Conservation (phyloP, 768 basidiomycete genomes). For the Podaxis mareebaensis region DNA sequence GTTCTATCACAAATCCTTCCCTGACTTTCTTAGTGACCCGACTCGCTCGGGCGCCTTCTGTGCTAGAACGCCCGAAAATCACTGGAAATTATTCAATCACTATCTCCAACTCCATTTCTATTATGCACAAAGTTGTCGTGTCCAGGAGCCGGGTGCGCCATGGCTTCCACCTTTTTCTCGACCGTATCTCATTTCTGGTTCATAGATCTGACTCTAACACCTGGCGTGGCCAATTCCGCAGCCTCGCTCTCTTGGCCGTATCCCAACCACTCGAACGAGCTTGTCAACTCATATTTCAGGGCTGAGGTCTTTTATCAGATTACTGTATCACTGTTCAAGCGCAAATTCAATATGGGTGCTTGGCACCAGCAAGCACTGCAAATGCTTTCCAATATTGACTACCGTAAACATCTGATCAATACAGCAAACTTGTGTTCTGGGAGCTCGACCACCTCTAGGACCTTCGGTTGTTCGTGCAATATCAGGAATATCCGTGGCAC, state of each 20-base stretch:
- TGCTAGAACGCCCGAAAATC: neutral
- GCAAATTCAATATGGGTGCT: too few relatives aligned
- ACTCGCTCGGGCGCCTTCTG: neutral
- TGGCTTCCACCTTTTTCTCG: too few relatives aligned
- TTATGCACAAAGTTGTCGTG: neutral
- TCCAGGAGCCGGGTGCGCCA: neutral
- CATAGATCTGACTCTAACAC: neutral
- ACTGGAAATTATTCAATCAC: neutral
- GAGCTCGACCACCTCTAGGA: neutral
- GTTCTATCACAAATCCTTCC: neutral
- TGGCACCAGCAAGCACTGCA: too few relatives aligned
- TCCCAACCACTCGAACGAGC: neutral
- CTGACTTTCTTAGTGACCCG: neutral
- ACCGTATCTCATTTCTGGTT: too few relatives aligned
- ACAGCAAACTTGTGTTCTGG: neutral
- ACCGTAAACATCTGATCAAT: neutral
- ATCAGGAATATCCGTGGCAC: neutral
- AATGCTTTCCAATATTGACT: neutral
- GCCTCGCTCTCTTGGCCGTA: neutral
- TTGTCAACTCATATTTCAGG: neutral
- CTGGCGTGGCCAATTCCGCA: neutral
- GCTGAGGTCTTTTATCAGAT: neutral
- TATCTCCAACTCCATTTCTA: neutral
- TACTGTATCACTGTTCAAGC: too few relatives aligned
- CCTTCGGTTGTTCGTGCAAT: neutral